Percentiles rank a stretch among this genome's conserved stretches.
Evolutionary conservation across 2,329 filamentous ascomycete species (phyloP).

Genomic region (Colletotrichum sp.): DNA sequence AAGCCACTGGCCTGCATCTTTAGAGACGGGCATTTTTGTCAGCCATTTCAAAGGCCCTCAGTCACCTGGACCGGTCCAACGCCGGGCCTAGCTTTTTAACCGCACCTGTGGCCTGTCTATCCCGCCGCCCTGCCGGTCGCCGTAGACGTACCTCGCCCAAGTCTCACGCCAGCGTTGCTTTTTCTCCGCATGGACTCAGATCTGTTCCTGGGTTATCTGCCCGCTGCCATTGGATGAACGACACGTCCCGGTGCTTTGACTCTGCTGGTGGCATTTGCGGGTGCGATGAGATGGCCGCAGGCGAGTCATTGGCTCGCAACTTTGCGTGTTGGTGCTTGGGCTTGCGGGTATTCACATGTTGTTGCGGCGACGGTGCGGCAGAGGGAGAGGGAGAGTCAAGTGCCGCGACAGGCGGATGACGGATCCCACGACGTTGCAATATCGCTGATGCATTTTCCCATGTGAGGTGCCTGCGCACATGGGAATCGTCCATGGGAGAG

Average conservation of each 20-base stretch:
- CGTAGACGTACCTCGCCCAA: not conserved
- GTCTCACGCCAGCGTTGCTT: not conserved
- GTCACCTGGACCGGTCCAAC: not conserved
- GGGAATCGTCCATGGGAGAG: not conserved
- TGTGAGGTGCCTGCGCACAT: not conserved
- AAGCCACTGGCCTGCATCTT: not conserved
- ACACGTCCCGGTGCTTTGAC: not conserved
- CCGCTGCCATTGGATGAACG: constrained; percentile 7
- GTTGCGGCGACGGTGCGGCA: not conserved
- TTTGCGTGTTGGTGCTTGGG: not conserved
- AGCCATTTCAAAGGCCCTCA: not conserved
- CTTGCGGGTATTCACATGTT: not conserved
- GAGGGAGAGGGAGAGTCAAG: not conserved
- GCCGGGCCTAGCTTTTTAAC: not conserved
- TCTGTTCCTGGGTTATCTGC: not conserved
- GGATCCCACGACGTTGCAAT: not conserved
- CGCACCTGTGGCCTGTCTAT: not conserved
- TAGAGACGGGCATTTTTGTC: not conserved
- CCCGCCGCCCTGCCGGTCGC: not conserved
- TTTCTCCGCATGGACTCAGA: not conserved
- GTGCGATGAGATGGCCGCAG: not conserved
- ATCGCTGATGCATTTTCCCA: not conserved
- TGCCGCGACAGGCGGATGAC: not conserved
- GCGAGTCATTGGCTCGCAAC: not conserved
- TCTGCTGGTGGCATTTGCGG: not conserved